Base-by-base conservation (phyloP, 805 yeast species). In the Yarrowia yakushimensis region DNA sequence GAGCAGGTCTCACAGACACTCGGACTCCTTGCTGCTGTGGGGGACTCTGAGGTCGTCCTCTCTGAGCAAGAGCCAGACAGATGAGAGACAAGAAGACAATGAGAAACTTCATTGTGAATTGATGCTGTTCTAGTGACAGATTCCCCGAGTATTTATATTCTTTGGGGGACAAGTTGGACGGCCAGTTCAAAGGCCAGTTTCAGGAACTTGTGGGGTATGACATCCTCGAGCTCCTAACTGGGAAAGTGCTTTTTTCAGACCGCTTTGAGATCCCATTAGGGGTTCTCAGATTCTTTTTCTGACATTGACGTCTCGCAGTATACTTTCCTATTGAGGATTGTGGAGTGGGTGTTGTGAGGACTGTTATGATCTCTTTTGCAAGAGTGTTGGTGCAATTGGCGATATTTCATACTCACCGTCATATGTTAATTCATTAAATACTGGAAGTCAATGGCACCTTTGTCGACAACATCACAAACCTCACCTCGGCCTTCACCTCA, bases 1-100 rank as follows among this genome's bases (percentile, higher is more conserved):
- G 27, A 11, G 55, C 39, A 4, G 39, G 55, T 31, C 55, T 15
- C n/a, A 48, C 55, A 1, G 55, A 48, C 13, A 48, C 55, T 11
- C 10, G 3, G 8, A 48, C 55, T 45, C 52, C 52, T 17, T 45
- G 52, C 20, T 48, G 55, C 28, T 45, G 52, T 10, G 27, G 52
- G 36, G 20, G 27, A 36, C 18, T 28, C 15, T 30, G 55, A 4
- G 45, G 45, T 13, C 45, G 23, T 4, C 8, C 12, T 17, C 18
- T 37, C 17, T 46, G 54, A 18, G 54, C 54, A 3, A 28, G 6
- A 1, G 50, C 50, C 50, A 28, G 13, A 10, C 50, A 45, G 34
- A 28, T 9, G 25, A 45, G 13, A 7, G 34, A 45, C 15, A 45
- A 45, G 34, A 45, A 45, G 50, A 45, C 50, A 12, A 45, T 45